Evolutionary conservation across 805 yeast species (phyloP).

Genomic region (Saturnispora hagleri): DNA sequence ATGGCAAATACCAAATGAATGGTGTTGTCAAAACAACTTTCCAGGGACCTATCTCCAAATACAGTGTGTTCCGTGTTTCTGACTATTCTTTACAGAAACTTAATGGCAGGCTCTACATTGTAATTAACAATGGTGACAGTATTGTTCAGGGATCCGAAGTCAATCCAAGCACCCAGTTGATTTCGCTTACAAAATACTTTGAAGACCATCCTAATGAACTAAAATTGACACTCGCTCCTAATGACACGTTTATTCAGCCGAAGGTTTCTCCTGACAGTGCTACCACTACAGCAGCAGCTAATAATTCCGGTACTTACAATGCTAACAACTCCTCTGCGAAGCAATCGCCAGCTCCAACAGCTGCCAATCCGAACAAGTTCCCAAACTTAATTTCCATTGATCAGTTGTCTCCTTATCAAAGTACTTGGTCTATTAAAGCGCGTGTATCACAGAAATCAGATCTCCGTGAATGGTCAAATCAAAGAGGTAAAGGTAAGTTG

Average conservation of each 20-base stretch:
- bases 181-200: slow-evolving; percentile 45
- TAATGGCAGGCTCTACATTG: slow-evolving; percentile 23
- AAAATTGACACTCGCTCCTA: neutral
- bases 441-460: slow-evolving; percentile 85
- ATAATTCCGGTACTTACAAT: neutral
- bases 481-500: slow-evolving; percentile 80
- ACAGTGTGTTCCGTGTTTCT: slow-evolving; percentile 16
- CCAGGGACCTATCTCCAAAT: slow-evolving; percentile 22
- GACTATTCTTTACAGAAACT: slow-evolving; percentile 19
- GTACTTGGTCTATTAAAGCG: slow-evolving; percentile 87
- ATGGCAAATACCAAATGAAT: slow-evolving; percentile 42
- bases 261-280: neutral
- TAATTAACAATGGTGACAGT: slow-evolving; percentile 22
- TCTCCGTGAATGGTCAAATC: slow-evolving; percentile 78
- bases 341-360: slow-evolving; percentile 1
- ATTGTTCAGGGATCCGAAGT: slow-evolving; percentile 31
- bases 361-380: slow-evolving; percentile 9
- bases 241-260: neutral
- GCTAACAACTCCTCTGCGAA: neutral
- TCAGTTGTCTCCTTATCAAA: slow-evolving; percentile 84
- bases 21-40: slow-evolving; percentile 37
- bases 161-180: slow-evolving; percentile 8
- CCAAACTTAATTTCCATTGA: slow-evolving; percentile 64
- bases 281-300: neutral
- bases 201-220: slow-evolving; percentile 41